phyloP scores from a whole-genome alignment of 2,329 filamentous ascomycete genomes.

The Parastagonospora nodorum region DNA sequence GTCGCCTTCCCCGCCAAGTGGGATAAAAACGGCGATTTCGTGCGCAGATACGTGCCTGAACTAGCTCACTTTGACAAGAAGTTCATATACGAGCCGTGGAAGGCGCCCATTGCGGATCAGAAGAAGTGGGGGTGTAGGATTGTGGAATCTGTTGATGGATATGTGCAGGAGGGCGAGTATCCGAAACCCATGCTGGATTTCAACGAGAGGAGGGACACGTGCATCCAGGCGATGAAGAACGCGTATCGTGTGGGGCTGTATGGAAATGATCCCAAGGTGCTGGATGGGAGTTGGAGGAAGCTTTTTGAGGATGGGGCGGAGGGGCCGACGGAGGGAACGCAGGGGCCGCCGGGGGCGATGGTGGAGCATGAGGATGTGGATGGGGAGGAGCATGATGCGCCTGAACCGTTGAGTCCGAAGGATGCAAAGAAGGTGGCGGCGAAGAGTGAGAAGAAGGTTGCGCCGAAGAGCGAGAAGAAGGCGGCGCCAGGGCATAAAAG shows the following conservation, averaged over 20 bases:
- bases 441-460: conserved; percentile 64
- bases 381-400: conserved; percentile 16
- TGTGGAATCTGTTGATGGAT: conserved; percentile 48
- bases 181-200: conserved; percentile 83
- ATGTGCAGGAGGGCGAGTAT: conserved; percentile 51
- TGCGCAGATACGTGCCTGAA: conserved; percentile 71
- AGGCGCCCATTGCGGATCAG: conserved; percentile 70
- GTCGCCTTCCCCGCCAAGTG: conserved; percentile 76
- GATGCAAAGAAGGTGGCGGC: conserved; percentile 49
- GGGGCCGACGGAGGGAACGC: conserved; percentile 49
- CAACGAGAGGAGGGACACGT: conserved; percentile 62
- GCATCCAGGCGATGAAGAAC: conserved; percentile 70
- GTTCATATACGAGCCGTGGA: conserved; percentile 82
- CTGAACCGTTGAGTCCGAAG: conserved; percentile 14
- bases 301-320: conserved; percentile 55
- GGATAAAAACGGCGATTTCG: conserved; percentile 70
- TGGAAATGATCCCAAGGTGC: conserved; percentile 65
- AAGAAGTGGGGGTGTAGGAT: conserved; percentile 69
- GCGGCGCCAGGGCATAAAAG: conserved; percentile 59
- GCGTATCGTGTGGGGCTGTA: conserved; percentile 70
- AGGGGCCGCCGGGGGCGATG: conserved; percentile 48
- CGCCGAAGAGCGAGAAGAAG: conserved; percentile 53
- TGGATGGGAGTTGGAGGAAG: conserved; percentile 64
- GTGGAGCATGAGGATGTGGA: conserved; percentile 31
- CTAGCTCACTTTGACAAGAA: conserved; percentile 65